phyloP scores from a whole-genome alignment of 1,284 basidiomycete genomes.

The Quambalaria eucalypti region DNA sequence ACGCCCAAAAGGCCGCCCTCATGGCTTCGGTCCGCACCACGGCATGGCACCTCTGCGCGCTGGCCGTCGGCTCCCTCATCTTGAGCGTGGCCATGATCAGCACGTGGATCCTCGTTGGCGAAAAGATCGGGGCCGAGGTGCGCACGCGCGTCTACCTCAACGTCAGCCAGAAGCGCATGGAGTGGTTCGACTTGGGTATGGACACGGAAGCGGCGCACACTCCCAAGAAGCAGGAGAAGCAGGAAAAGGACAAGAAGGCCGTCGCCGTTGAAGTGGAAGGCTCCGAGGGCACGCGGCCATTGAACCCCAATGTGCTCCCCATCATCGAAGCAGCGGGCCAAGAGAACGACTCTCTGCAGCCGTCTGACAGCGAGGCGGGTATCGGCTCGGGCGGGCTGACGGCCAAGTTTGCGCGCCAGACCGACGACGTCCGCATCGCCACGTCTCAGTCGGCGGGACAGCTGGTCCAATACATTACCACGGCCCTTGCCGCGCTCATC shows the following conservation, averaged over 20 bases:
- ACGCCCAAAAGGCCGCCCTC: constrained; percentile 56
- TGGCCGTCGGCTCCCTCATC: constrained; percentile 62
- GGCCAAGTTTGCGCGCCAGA: constrained; percentile 86
- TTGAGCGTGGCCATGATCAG: constrained; percentile 67
- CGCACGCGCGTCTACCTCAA: constrained; percentile 63
- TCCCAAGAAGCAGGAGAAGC: background rate
- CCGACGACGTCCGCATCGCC: constrained; percentile 81
- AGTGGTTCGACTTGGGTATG: constrained; percentile 41
- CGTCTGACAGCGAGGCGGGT: constrained; percentile 19
- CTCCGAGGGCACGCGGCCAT: background rate
- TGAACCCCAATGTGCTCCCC: background rate
- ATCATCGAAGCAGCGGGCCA: constrained; percentile 22
- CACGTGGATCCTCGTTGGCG: constrained; percentile 81
- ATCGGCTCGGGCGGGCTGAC: constrained; percentile 82
- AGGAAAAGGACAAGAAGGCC: background rate
- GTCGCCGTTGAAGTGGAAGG: background rate
- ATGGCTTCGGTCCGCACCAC: constrained; percentile 56
- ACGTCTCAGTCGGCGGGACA: constrained; percentile 68
- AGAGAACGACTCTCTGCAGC: background rate
- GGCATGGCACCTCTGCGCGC: constrained; percentile 59
- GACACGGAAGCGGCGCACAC: too few species aligned
- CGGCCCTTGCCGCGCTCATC: constrained; percentile 66
- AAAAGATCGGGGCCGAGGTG: constrained; percentile 65
- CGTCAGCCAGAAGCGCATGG: constrained; percentile 65
- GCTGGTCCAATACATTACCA: constrained; percentile 69